Conservation (phyloP, 2,329 filamentous ascomycete genomes). For the Coniochaeta prunicola region DNA sequence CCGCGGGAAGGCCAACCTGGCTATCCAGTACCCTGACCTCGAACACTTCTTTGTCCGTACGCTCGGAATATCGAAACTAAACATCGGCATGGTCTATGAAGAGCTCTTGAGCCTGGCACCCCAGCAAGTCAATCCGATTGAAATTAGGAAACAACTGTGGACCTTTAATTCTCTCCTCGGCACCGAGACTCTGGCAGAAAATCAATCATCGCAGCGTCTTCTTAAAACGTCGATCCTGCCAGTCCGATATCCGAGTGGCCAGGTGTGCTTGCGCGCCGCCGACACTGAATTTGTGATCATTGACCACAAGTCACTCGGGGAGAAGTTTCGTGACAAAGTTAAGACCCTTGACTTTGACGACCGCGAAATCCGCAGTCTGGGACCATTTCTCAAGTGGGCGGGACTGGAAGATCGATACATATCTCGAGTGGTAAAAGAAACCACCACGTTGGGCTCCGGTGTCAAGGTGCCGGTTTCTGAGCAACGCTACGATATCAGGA, state of each 20-base stretch:
- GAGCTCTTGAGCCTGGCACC: constrained; percentile 5
- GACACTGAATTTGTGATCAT: constrained; percentile 22
- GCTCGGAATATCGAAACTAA: constrained; percentile 7
- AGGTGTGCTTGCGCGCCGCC: constrained; percentile 5
- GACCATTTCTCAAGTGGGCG: constrained; percentile 21
- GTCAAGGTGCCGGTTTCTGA: constrained; percentile 12
- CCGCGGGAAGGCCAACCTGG: constrained; percentile 16
- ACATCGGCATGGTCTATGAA: constrained; percentile 8
- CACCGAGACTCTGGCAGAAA: background rate
- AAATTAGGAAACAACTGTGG: constrained; percentile 23
- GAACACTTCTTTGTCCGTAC: constrained; percentile 16
- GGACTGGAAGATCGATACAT: constrained; percentile 22
- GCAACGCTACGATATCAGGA: constrained; percentile 17
- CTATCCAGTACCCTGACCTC: constrained; percentile 18
- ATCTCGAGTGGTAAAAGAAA: constrained; percentile 24
- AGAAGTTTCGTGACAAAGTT: background rate
- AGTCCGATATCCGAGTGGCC: constrained; percentile 9
- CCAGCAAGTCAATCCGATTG: constrained; percentile 5
- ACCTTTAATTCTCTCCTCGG: constrained; percentile 22
- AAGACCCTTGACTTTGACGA: background rate
- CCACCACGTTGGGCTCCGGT: constrained; percentile 16
- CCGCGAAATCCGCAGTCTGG: background rate
- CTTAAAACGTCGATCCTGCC: constrained; percentile 16
- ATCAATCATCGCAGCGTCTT: background rate
- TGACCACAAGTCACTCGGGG: constrained; percentile 21